Base-by-base conservation (phyloP, 2,329 filamentous ascomycete species). In the Microcyclospora tardicrescens region DNA sequence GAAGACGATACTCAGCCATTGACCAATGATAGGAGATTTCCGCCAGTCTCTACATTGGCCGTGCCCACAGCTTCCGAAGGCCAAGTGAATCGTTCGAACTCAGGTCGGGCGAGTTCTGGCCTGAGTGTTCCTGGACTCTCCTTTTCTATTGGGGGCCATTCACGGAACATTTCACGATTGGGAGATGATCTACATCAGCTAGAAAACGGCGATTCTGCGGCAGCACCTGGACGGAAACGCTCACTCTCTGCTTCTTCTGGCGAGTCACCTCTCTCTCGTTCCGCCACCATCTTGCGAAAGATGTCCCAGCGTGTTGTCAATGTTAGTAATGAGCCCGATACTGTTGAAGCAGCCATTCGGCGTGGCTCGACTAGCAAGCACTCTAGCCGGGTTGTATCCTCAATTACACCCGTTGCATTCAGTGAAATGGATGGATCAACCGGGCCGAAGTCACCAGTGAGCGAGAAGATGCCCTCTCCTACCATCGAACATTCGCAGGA, bases 231-330 rank as follows among this genome's bases (percentile, higher is more conserved):
- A 28, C 51, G 61, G 15, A 61, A 63, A 40, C 57, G 65, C 34
- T 69, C 67, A 6, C 54, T 68, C 13, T 69, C 67, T 33, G 63
- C 67, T 10, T 58, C 60, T 29, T 55, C 58, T 13, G 55, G 60
- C 12, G 63, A 62, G 29, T 69, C 67, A 30, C 64, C 68, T 15
- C 56, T 73, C 34, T 58, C 61, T 34, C 58, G 69, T 40, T 69
- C 67, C 30, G 63, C 66, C 16, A 69, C 66, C 43, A 66, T 73
- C 54, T 56, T 72, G 55, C 61, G 68, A 46, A 77, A 77, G 49
- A 93, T 98, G 77, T 96, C 93, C 27, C 87, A 95, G 64, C 84
- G 91, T 66, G 87, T 98, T 40, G 91, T 98, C 55, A 96, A 96
- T 56, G 75, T 98, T 52, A 94, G 86, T 62, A 93, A 93, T 56